phyloP scores from a whole-genome alignment of 192 early-diverging fungal genomes.

The Gorgonomyces haynaldii region DNA sequence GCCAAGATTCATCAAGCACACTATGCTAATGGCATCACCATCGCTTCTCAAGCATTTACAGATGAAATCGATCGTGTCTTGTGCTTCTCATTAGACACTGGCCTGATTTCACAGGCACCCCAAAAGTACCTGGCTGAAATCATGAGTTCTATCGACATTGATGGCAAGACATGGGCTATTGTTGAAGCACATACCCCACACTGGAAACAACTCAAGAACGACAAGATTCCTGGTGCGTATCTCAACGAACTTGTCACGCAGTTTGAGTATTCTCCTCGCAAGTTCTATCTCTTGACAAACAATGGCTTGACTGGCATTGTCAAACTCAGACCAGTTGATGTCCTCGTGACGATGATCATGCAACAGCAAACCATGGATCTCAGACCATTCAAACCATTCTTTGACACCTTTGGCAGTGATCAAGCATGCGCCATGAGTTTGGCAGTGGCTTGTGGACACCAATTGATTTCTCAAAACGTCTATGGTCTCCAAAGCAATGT shows the following conservation, averaged over 20 bases:
- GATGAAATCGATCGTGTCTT: conserved; percentile 64
- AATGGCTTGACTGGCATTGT: conserved; percentile 45
- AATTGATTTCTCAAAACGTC: background rate
- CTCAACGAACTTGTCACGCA: conserved; percentile 60
- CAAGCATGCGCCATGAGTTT: conserved; percentile 84
- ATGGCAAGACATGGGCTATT: conserved; percentile 79
- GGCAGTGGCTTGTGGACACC: conserved; percentile 48
- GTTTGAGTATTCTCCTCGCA: conserved; percentile 38
- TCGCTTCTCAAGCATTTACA: conserved; percentile 52
- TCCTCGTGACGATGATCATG: conserved; percentile 47
- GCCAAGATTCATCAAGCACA: conserved; percentile 49
- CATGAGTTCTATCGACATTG: conserved; percentile 31
- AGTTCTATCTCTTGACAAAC: conserved; percentile 67
- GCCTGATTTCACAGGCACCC: conserved; percentile 15
- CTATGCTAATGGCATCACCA: conserved; percentile 55
- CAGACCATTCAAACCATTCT: conserved; percentile 25
- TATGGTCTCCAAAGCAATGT: conserved; percentile 9
- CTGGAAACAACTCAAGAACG: conserved; percentile 14
- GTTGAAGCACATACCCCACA: conserved; percentile 33
- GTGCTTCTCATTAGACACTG: conserved; percentile 50
- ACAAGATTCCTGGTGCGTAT: no score
- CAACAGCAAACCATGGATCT: conserved; percentile 10
- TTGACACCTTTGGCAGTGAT: conserved; percentile 43
- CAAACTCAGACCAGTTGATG: conserved; percentile 71
- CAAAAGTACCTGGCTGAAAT: conserved; percentile 15